Evolutionary conservation across 495 filamentous ascomycete species (phyloP), one percentile per base, ranked within the genome.

Genomic region (Elaphomyces granulatus): DNA sequence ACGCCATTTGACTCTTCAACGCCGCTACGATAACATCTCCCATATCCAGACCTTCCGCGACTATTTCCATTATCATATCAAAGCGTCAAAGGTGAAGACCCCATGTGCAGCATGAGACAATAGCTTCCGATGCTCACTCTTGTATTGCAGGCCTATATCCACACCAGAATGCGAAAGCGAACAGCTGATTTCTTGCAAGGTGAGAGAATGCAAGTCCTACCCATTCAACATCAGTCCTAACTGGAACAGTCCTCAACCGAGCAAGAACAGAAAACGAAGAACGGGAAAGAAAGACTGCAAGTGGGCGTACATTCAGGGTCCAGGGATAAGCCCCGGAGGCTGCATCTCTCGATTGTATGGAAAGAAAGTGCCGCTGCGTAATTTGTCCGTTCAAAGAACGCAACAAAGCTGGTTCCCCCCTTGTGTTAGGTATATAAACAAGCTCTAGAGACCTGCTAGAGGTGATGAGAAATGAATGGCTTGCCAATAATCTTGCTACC

Each of bases 1-100:
- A 18, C 75, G 90, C 43, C 90, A 99, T 58, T 68, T 99, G 41
- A 92, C 87, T 3, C 75, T 72, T 2, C 86, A 94, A 60, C 74
- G 84, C 51, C 78, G 90, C 61, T 80, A 83, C 34, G 88, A 95
- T 43, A 88, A 84, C 56, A 96, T 99, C 50, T 94, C 86, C 28
- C 90, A 99, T 53, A 94, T 99, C 49, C 92, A 99, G 63, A 99
- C 88, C 14, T 99, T 99, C 82, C 83, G 90, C 43, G 92, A 96
- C 52, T 96, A 99, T 59, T 99, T 99, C 71, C 90, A 99, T 59
- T 99, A 99, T 59, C 90, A 99, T 62, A 99, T 99, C 67, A 99
- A 99, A 64, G 90, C 90, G 19, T 93, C 88, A 34, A 96, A 94
- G 68, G 79, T 81, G 57, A 41, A 64, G 15, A 16, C 26, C 40